A percentile compares a stretch with the other conserved stretches of the same genome.
These are phyloP conservation scores for Scolecobasidium constrictum DNA, from an alignment of 2,329 filamentous ascomycete genomes.

Conservation along the genomic window DNA sequence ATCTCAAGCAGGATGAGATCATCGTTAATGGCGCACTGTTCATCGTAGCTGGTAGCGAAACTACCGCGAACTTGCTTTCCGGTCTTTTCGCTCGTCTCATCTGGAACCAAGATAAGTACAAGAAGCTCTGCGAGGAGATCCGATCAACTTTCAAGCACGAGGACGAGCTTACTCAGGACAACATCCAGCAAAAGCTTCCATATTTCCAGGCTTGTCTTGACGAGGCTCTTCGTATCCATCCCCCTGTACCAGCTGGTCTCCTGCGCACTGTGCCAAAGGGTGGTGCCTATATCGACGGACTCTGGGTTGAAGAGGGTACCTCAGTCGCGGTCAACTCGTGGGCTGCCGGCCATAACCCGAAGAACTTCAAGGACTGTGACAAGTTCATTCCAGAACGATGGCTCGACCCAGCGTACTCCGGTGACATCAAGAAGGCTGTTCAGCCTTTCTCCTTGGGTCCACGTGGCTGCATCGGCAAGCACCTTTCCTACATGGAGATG, in stretches of 20 bases:
- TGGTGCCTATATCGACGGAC: slow-evolving; percentile 9
- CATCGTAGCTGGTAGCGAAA: slow-evolving; percentile 12
- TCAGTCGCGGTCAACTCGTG: slow-evolving; percentile 19
- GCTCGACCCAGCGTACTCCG: slow-evolving; percentile 16
- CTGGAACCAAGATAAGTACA: slow-evolving; percentile 8
- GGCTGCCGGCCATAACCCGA: slow-evolving; percentile 14
- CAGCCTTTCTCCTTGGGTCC: slow-evolving; percentile 23
- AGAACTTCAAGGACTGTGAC: slow-evolving; percentile 21
- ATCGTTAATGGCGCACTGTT: slow-evolving; percentile 14
- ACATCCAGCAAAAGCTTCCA: slow-evolving; percentile 14
- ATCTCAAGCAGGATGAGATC: slow-evolving; percentile 15
- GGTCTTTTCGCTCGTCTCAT: slow-evolving; percentile 7
- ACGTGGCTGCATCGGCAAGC: slow-evolving; percentile 21
- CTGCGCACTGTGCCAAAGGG: slow-evolving; percentile 16
- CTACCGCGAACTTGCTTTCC: slow-evolving; percentile 12
- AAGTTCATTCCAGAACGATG: slow-evolving; percentile 26
- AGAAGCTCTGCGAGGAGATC: slow-evolving; percentile 7
- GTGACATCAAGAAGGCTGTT: slow-evolving; percentile 20
- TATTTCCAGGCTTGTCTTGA: slow-evolving; percentile 36
- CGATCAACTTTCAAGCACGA: slow-evolving; percentile 7
- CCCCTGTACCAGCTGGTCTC: slow-evolving; percentile 32
- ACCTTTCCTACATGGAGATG: slow-evolving; percentile 24
- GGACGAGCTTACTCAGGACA: slow-evolving; percentile 7
- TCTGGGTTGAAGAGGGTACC: slow-evolving; percentile 6
- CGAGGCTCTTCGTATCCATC: slow-evolving; percentile 35